phyloP scores from a whole-genome alignment of 805 yeast genomes.

The Lachancea kluyveri region DNA sequence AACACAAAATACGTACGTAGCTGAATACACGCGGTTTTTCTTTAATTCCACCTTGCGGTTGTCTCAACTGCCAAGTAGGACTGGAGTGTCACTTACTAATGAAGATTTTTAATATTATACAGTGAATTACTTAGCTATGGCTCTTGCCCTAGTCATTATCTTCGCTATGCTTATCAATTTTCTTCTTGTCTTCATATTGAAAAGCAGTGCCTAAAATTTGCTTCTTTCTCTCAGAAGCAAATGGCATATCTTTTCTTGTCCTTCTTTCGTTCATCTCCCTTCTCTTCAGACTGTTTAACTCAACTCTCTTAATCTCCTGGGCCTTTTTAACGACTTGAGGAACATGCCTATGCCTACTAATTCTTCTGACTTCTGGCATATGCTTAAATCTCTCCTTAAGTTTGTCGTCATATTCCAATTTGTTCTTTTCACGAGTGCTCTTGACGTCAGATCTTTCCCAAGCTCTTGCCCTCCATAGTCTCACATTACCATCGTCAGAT shows the following conservation, averaged over 20 bases:
- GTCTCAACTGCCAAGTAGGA: too few relatives aligned
- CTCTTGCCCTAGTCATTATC: too few relatives aligned
- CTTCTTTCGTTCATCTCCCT: conserved; percentile 79
- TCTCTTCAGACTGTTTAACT: conserved; percentile 64
- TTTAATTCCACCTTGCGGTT: too few relatives aligned
- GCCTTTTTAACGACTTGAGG: conserved; percentile 88
- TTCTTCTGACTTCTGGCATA: conserved; percentile 94
- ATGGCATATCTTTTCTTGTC: conserved; percentile 59
- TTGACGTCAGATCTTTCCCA: conserved; percentile 78
- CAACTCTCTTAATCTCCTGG: conserved; percentile 73
- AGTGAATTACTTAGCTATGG: too few relatives aligned
- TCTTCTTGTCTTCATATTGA: conserved; percentile 37
- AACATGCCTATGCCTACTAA: conserved; percentile 85
- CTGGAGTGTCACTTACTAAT: too few relatives aligned
- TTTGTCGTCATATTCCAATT: conserved; percentile 85
- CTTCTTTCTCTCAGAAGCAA: conserved; percentile 70
- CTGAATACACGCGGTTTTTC: background rate
- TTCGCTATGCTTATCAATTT: conserved; percentile 2
- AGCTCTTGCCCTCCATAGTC: conserved; percentile 89
- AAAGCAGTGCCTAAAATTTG: conserved; percentile 81
- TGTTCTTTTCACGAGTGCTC: conserved; percentile 71
- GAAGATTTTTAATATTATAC: too few relatives aligned
- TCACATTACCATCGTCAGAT: conserved; percentile 91
- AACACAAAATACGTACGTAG: background rate
- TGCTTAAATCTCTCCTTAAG: conserved; percentile 86